Evolutionary conservation across 1,139 yeast genomes (phyloP), one percentile per base, ranked within the genome.

Genomic region (Yamadazyma mexicana): DNA sequence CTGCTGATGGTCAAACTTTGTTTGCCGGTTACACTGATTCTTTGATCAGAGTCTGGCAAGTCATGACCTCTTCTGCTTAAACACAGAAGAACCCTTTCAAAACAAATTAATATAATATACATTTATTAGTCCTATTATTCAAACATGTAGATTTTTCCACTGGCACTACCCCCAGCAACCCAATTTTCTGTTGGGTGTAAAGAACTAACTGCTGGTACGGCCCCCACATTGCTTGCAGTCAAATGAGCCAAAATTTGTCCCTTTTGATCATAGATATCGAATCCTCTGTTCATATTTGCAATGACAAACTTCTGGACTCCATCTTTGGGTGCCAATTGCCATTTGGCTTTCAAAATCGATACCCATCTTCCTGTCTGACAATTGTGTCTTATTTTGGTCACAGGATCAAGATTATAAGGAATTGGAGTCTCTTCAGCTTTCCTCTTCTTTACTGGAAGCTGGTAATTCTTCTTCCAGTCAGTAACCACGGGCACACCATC

Each of bases 11-110:
- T 74, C 98, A 91, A 83, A 89, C 87, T 86, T 84, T 92, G 77
- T 92, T 89, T 72, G 96, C 98, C 63, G 99, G 99, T 83, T 92
- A 92, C 96, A 91, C 98, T 67, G 99, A 92, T 78, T 88, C 88
- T 82, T 82, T 86, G 69, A 91, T 92, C 83, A 92, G 98, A 81
- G 98, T 91, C 77, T 92, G 98, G 98, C 98, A 92, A 84, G 96
- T 92, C 64, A 91, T 91, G 97, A 89, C 96, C 78, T 81, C 95
- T 66, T 73, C 77, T 53, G 75, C 78, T 68, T 71, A 72, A 48
- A 32, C 10, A 14, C 28, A 20, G 14, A 12, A 12, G 15, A 16
- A 8, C 8, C n/a, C 4, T 15, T 29, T 7, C 20, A 11, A 5
- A 17, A 17, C 12, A 30, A 32, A 22, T 20, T 32, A 23, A 30